Conservation (phyloP, 257 asterid genomes). For the Phtheirospermum japonicum region DNA sequence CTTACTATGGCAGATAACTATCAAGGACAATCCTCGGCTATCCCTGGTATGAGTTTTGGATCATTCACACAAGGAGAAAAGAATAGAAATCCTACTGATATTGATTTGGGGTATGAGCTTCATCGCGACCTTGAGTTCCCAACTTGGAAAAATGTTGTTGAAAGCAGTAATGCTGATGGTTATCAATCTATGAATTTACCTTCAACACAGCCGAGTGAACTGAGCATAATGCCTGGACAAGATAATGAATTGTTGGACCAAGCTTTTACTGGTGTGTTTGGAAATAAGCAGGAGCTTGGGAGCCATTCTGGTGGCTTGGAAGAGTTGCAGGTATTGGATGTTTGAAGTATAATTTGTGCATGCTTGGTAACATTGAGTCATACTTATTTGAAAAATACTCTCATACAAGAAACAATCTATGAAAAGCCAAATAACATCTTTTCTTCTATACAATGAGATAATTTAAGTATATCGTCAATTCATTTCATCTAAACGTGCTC, state of each 20-base stretch:
- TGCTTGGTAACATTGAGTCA: slow-evolving; percentile 6
- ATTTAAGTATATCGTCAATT: not conserved
- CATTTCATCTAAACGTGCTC: slow-evolving; percentile 7
- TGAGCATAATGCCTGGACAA: slow-evolving; percentile 44
- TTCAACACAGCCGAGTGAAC: slow-evolving; percentile 42
- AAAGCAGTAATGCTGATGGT: slow-evolving; percentile 40
- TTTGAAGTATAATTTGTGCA: slow-evolving; percentile 12
- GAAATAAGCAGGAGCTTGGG: slow-evolving; percentile 42
- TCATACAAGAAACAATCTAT: not conserved
- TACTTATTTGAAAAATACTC: slow-evolving; percentile 8
- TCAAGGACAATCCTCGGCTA: slow-evolving; percentile 53
- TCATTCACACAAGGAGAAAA: slow-evolving; percentile 37
- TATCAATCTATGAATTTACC: slow-evolving; percentile 48
- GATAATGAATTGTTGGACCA: slow-evolving; percentile 49
- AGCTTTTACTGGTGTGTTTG: slow-evolving; percentile 35
- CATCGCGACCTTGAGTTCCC: slow-evolving; percentile 41
- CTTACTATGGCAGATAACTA: slow-evolving; percentile 47
- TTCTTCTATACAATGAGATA: not conserved
- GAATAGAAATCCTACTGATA: slow-evolving; percentile 28
- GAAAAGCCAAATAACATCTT: not conserved
- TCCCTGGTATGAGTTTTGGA: slow-evolving; percentile 39
- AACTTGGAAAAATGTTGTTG: slow-evolving; percentile 55
- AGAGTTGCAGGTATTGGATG: slow-evolving; percentile 65
- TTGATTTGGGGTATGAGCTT: slow-evolving; percentile 42
- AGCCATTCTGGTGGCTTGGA: slow-evolving; percentile 43